Percentiles rank a stretch among this genome's conserved stretches.
phyloP scores from a whole-genome alignment of 495 filamentous ascomycete genomes.

The Lophiotrema nucula region DNA sequence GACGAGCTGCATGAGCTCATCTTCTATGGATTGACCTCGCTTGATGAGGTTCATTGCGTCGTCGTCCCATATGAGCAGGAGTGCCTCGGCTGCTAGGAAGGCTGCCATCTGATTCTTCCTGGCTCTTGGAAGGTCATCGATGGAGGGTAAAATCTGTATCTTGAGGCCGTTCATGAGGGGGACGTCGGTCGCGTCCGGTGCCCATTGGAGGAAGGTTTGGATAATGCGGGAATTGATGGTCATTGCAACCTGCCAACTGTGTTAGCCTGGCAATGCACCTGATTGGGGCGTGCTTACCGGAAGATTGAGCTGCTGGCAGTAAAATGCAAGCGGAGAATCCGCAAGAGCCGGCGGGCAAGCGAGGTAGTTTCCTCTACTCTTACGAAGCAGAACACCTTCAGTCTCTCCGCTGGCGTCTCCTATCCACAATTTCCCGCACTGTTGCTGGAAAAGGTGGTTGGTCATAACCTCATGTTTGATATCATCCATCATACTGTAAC shows the following conservation, averaged over 20 bases:
- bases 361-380: constrained; percentile 64
- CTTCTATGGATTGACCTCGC: constrained; percentile 50
- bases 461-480: constrained; percentile 85
- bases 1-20: constrained; percentile 48
- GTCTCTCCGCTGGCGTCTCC: constrained; percentile 61
- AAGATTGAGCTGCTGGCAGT: constrained; percentile 66
- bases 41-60: constrained; percentile 54
- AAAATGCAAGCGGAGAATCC: constrained; percentile 57
- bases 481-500: constrained; percentile 62
- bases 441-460: constrained; percentile 77
- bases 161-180: constrained; percentile 55
- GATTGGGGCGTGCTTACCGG: constrained; percentile 49
- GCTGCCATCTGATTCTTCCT: constrained; percentile 67
- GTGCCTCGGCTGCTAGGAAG: constrained; percentile 56
- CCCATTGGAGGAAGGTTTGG: constrained; percentile 50
- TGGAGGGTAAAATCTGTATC: constrained; percentile 58
- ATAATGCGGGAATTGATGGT: constrained; percentile 59
- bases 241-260: constrained; percentile 50
- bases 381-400: constrained; percentile 71
- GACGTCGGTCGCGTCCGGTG: constrained; percentile 50
- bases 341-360: constrained; percentile 63
- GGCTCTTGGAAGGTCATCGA: constrained; percentile 53
- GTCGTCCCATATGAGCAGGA: constrained; percentile 68
- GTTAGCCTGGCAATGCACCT: not conserved
- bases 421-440: constrained; percentile 69